Conservation (phyloP, 208 protist species). For the Leptomonas pyrrhocoris region DNA sequence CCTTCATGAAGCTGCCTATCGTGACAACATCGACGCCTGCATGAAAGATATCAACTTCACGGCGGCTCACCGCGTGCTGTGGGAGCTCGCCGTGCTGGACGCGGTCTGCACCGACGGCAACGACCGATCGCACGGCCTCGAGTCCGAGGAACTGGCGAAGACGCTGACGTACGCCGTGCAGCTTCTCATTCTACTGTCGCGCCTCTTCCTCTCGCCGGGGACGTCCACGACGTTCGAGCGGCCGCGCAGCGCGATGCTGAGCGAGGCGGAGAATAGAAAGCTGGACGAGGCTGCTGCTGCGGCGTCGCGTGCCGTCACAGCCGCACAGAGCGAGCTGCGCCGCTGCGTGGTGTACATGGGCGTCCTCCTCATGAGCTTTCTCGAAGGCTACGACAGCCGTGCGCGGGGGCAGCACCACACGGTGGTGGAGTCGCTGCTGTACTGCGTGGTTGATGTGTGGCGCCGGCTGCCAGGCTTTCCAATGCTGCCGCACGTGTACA, state of each 20-base stretch:
- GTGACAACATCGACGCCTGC: constrained; percentile 15
- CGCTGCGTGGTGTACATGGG: constrained; percentile 39
- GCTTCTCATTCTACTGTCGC: constrained; percentile 33
- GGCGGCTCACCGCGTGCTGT: constrained; percentile 25
- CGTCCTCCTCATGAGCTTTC: constrained; percentile 37
- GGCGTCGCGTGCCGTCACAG: constrained; percentile 14
- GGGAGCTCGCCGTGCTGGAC: constrained; percentile 34
- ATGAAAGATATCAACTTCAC: constrained; percentile 18
- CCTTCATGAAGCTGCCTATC: constrained; percentile 8
- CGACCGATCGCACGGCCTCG: neutral
- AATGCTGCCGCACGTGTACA: constrained; percentile 37
- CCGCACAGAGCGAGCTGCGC: constrained; percentile 27
- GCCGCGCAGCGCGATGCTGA: constrained; percentile 35
- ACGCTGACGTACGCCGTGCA: constrained; percentile 30
- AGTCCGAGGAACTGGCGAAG: constrained; percentile 13
- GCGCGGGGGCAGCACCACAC: constrained; percentile 21
- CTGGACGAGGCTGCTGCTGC: constrained; percentile 17
- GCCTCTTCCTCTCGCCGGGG: constrained; percentile 34
- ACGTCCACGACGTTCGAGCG: constrained; percentile 63
- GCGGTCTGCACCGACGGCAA: constrained; percentile 16
- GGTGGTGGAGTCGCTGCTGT: constrained; percentile 38
- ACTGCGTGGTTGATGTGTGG: constrained; percentile 48
- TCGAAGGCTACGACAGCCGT: constrained; percentile 31
- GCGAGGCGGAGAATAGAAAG: constrained; percentile 15
- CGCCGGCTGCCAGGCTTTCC: constrained; percentile 37